Evolutionary conservation across 164 flowering plant genomes (phyloP), one percentile per base, ranked within the genome.

Genomic region (Stephania cephalantha): DNA sequence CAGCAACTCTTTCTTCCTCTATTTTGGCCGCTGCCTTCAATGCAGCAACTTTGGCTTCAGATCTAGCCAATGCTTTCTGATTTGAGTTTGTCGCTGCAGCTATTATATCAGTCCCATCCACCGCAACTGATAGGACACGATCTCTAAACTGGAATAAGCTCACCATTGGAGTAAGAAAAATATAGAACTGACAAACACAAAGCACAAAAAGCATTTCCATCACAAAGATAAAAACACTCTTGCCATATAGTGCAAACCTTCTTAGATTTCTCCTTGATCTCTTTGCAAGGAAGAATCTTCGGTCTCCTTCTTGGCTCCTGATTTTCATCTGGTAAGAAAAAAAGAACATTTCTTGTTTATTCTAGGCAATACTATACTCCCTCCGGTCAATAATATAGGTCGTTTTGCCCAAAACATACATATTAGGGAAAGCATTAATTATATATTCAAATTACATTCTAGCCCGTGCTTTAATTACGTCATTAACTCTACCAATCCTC

Each of bases 1-100:
- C 89, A 61, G 92, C 88, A 66, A 94, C 89, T 85, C 97, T 82
- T 81, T 90, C 95, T 81, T 91, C 97, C 83, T 93, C 98, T 80
- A 77, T 87, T 78, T 96, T 88, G 48, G 88, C 88, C 71, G 90
- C 90, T 74, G 83, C 95, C 84, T 88, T 88, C 70, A 87, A 85
- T 18, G 88, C 88, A 69, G 84, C 87, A 22, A 85, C 90, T 84
- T 82, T 88, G 55, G 90, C 90, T 81, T 86, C 90, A 46, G 83
- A 75, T 83, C 91, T 88, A 61, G 88, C 86, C 70, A 87, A 78
- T 58, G 97, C 79, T 79, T 84, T 91, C 73, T 86, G 79, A 76
- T 75, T 63, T 50, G 91, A 88, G 46, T 76, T 75, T 77, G 74
- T 83, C 72, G 98, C 97, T 31, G 89, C 84, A 71, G 91, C 87